Evolutionary conservation across 192 early-diverging fungal genomes (phyloP), one percentile per base, ranked within the genome.

Genomic region (Gryganskiella cystojenkinii): DNA sequence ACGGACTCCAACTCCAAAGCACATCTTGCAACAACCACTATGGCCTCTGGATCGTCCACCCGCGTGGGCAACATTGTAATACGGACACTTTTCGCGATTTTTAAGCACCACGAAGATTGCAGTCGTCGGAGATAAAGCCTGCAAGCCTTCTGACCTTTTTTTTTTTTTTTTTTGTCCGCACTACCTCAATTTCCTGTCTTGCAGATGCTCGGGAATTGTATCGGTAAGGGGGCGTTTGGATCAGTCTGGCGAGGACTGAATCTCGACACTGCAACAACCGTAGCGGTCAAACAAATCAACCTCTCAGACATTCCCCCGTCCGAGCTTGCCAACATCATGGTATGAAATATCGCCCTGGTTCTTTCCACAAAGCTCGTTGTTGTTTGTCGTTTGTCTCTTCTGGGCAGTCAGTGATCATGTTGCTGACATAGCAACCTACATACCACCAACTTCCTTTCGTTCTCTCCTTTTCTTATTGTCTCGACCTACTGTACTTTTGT

Each of bases 201-300:
- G 13, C 34, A 47, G 67, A 22, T 71, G 85, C 81, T 91, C 24
- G 92, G 92, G 13, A 89, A 90, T 62, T 87, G 89, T 44, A 88
- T 93, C 65, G 92, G 92, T 20, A 90, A 90, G 61, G 92, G 92
- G 28, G 87, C 90, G 0, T 90, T 91, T 54, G 90, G 92, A 25
- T 87, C 87, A 1, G 92, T 93, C 9, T 92, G 88, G 73, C 85
- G 85, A 33, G 92, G 89, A 27, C 72, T 92, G 55, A 90, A 88
- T 54, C 72, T 88, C 56, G 83, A 84, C 22, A 92, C 86, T 11
- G 91, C 89, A 35, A 83, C 86, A n/a, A 86, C 90, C 1, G 87
- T 91, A 22, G 92, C 92, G 4, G 85, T 93, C 45, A 93, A 93
- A 67, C 90, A 92, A 70, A 85, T 93, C 27, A 86, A 88, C 19